Base-by-base conservation (phyloP, 257 asterid genomes). In the Datura wrightii region DNA sequence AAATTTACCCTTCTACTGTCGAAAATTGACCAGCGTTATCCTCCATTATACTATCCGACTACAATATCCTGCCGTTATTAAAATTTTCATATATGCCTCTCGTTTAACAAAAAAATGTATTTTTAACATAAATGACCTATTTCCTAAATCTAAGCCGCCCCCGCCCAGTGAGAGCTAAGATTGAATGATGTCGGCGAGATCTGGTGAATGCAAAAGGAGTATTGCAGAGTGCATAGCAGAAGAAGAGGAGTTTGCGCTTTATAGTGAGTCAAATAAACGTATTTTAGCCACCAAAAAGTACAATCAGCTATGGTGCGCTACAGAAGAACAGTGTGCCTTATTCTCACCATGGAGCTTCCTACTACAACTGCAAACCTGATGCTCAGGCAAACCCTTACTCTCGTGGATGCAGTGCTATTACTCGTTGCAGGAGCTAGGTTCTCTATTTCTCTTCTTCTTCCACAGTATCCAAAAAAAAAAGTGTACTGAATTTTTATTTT, bases 311-410 rank as follows among this genome's bases (percentile, higher is more conserved):
- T 81, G 98, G 97, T 46, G 98, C 99, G 66, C 93, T 96, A 82
- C 92, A 86, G 94, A 90, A 95, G 92, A 92, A 94, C 93, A 90
- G 79, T 60, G 93, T 92, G 4, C 99, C 98, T 46, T 96, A 98
- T 92, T 96, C 99, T 6, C 90, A 97, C 31, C 98, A 98, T 78
- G 99, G 99, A 63, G 95, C 94, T 10, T 96, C 99, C 5, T 94
- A 94, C 91, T 96, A 96, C 88, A 96, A 96, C 91, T 96, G 99
- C 92, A 93, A 94, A 8, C 97, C 98, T 5, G 98, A 98, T 46
- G 98, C 97, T 6, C 93, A 85, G 74, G 98, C 95, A 13, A 96
- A 96, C 65, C 98, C 99, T 10, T 96, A 96, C 91, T 1, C 74
- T 55, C 99, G 99, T 80, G 98, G 98, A 16, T 96, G 99, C 93